Base-by-base conservation (phyloP, 164 flowering plant species). In the Sedum album region DNA sequence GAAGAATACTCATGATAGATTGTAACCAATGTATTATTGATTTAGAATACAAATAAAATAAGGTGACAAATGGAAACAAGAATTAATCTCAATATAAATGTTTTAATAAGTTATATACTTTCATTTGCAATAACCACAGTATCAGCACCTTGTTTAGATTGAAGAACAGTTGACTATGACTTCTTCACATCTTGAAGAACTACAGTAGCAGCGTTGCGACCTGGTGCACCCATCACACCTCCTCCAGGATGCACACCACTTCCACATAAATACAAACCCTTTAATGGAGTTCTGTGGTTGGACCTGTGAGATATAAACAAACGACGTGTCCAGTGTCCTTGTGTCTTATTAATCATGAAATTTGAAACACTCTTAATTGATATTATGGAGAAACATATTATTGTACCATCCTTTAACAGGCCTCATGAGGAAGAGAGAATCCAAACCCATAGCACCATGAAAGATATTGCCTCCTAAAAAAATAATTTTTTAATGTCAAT, bases 391-490 rank as follows among this genome's bases (percentile, higher is more conserved):
- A 39, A 66, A 6, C 53, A 7, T 30, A 66, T 60, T 35, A n/a
- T n/a, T 53, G 74, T 89, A 90, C 97, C 98, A 91, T 86, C 96
- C 96, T 79, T 89, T 91, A n/a, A 88, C 82, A 20, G 98, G 98
- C 67, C 97, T 86, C 96, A 91, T 86, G 39, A 94, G 88, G 77
- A 94, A 89, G 55, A 94, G 83, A 35, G 96, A 88, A 80, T 94
- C 97, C 77, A 94, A 79, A 33, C 89, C 84, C 98, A 91, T 94
- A n/a, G 96, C 96, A 72, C 98, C 98, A 74, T 94, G 98, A 72
- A 91, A 94, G 74, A 94, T 86, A 76, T 94, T 94, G 49, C 98
- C 98, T 68, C 98, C 97, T 88, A 84, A 63, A 51, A 73, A 35
- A 35, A 35, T 35, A 8, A 28, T 68, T 60, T 10, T 21, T 36